Evolutionary conservation across 306 rosid genomes (phyloP), one percentile per base, ranked within the genome.

Genomic region (Glycine tomentella): DNA sequence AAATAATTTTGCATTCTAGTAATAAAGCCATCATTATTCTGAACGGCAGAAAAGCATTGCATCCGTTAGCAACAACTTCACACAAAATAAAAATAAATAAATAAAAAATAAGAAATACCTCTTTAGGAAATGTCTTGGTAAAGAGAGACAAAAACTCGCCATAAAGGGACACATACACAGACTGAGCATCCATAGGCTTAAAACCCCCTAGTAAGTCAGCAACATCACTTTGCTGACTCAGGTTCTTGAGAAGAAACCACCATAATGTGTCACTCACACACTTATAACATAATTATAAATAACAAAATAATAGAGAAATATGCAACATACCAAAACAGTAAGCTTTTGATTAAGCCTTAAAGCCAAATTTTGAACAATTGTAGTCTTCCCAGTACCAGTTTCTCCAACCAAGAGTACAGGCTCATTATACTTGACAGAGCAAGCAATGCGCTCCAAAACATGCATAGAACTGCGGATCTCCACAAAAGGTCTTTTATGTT

Each of bases 381-480:
- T 93, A 46, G 99, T 95, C 90, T 95, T 95, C 77, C 99, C 99
- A 0, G 98, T 95, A 86, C 99, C 99, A 79, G 99, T 95, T 89
- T 95, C 99, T 81, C 99, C 99, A 82, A 95, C 97, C 88, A 95
- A 83, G 61, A 95, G 99, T 59, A 93, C 97, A 70, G 99, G 89
- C 86, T 95, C 99, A 67, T 91, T 95, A 82, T 83, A 89, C 88
- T 89, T 89, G 66, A 91, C 95, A 82, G 97, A 93, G 68, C 90
- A 87, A 31, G 99, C 97, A 78, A 95, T 84, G 51, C 91, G 89
- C 88, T 93, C 98, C 17, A 95, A 90, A 25, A 88, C 81, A 86
- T 88, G 89, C 72, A 95, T 77, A 81, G 97, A 93, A 88, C 87
- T 90, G 51, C 90, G 89, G 36, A 95, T 88, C 84, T 88, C 97